phyloP scores from a whole-genome alignment of 2,329 filamentous ascomycete species.

The Botrytis squamosa region DNA sequence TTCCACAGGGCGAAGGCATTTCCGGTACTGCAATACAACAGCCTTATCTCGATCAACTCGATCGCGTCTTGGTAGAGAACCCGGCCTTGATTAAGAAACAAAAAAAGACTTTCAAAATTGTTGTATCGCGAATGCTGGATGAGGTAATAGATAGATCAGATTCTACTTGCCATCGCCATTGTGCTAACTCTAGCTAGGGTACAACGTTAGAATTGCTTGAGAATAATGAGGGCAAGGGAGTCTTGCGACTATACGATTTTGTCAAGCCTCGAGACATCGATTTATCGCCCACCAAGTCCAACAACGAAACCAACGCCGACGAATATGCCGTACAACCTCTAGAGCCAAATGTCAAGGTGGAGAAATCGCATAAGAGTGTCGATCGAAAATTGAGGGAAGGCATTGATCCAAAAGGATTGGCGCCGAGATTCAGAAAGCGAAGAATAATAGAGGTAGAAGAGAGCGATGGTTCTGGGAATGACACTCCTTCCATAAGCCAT shows the following conservation, averaged over 20 bases:
- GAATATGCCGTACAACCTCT: background rate
- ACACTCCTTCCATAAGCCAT: background rate
- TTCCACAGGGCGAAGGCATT: constrained; percentile 2
- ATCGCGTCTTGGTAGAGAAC: background rate
- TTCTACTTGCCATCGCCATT: too few species aligned
- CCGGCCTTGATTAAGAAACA: background rate
- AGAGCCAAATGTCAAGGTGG: background rate
- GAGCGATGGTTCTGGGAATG: constrained; percentile 14
- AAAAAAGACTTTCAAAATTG: constrained; percentile 1
- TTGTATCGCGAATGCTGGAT: background rate
- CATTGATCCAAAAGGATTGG: constrained; percentile 18
- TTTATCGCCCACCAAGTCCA: background rate
- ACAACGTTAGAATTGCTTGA: constrained; percentile 4
- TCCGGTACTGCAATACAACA: background rate
- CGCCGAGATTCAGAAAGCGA: constrained; percentile 5
- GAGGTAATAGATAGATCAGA: background rate
- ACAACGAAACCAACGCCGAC: background rate
- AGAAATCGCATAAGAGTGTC: background rate
- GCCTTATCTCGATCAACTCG: constrained; percentile 11
- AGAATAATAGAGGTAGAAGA: constrained; percentile 15
- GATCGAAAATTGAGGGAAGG: constrained; percentile 4
- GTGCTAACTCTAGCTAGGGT: background rate
- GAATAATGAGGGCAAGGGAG: background rate
- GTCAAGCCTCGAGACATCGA: constrained; percentile 9
- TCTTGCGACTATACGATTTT: constrained; percentile 11